A percentile compares a stretch with the other conserved stretches of the same genome.
Conservation (phyloP, 352 stramenopile species). For the Phytophthora vignae region DNA sequence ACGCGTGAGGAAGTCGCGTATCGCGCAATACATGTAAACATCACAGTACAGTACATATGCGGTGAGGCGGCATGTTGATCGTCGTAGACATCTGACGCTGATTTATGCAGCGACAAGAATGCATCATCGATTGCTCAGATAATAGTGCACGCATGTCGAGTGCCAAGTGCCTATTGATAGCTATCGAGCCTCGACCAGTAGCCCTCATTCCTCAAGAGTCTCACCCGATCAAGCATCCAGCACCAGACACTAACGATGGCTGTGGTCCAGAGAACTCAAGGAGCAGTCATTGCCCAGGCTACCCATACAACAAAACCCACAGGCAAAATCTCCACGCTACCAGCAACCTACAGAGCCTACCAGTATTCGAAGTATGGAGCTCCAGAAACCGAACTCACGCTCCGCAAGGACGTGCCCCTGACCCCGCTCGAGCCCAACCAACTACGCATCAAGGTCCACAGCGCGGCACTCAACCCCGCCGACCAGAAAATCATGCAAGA, state of each 20-base stretch:
- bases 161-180: background rate
- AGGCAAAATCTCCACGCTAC: background rate
- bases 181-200: too few relatives aligned
- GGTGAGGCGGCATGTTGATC: background rate
- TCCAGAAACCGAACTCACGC: slow-evolving; percentile 26
- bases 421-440: slow-evolving; percentile 33
- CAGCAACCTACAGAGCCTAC: slow-evolving; percentile 30
- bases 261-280: slow-evolving; percentile 11
- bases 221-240: background rate
- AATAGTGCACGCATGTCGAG: too few relatives aligned
- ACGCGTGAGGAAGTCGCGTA: too few relatives aligned
- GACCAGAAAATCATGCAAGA: slow-evolving; percentile 69
- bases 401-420: slow-evolving; percentile 24
- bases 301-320: background rate
- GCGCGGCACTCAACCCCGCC: slow-evolving; percentile 68
- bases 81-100: slow-evolving; percentile 22
- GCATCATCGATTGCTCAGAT: background rate
- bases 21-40: too few relatives aligned
- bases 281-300: slow-evolving; percentile 1
- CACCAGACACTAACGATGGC: slow-evolving; percentile 1
- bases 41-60: background rate
- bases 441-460: slow-evolving; percentile 68
- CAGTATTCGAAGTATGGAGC: slow-evolving; percentile 45
- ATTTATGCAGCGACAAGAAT: too few relatives aligned
- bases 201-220: slow-evolving; percentile 16